Evolutionary conservation across 148 eudicot genomes (phyloP).

Genomic region (Camellia japonica): DNA sequence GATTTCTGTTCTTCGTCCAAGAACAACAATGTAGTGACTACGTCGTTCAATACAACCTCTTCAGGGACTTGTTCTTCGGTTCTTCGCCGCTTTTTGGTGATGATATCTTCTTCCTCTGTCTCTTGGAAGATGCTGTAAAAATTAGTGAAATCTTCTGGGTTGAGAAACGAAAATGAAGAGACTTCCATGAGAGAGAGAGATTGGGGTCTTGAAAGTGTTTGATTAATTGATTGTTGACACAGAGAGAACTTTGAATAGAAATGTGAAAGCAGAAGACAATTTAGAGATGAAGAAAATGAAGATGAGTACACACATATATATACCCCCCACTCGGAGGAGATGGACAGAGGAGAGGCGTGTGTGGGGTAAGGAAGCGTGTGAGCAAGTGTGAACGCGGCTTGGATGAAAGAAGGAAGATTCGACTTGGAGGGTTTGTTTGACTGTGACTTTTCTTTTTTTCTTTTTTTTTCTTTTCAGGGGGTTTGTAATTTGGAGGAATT

Average conservation of each 20-base stretch:
- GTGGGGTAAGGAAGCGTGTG: conserved; percentile 33
- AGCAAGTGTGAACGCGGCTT: conserved; percentile 36
- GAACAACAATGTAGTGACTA: conserved; percentile 11
- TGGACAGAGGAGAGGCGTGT: background rate
- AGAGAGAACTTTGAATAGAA: background rate
- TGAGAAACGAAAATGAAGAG: conserved; percentile 25
- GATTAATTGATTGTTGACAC: background rate
- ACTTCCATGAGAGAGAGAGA: conserved; percentile 37
- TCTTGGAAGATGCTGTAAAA: conserved; percentile 9
- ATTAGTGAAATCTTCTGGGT: conserved; percentile 17
- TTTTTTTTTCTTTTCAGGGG: background rate
- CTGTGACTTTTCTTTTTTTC: background rate
- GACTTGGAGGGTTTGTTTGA: background rate
- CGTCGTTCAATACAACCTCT: conserved; percentile 2
- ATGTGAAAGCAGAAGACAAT: conserved; percentile 24
- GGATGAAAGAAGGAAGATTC: conserved; percentile 31
- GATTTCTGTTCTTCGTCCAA: conserved; percentile 13
- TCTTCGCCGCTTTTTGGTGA: conserved; percentile 11
- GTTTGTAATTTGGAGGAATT: background rate
- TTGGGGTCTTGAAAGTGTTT: background rate
- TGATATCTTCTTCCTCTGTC: background rate
- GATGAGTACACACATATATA: background rate
- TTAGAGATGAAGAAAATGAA: background rate
- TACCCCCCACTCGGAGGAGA: background rate
- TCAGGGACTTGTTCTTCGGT: background rate